Evolutionary conservation across 176 grass and related monocot species (phyloP), one percentile per base, ranked within the genome.

Genomic region (Eleusine indica): DNA sequence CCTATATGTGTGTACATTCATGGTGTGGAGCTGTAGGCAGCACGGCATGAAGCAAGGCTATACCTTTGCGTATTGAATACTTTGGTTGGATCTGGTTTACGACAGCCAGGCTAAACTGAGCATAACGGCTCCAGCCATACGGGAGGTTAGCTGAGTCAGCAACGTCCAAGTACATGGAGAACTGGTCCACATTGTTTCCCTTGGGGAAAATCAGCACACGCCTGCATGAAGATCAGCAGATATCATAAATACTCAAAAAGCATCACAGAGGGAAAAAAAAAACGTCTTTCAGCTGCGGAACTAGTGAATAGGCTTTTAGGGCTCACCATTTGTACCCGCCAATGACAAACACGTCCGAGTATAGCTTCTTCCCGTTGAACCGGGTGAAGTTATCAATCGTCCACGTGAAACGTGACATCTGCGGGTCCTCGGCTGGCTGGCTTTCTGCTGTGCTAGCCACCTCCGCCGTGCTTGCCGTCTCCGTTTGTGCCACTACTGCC

Each of bases 171-270:
- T 97, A 97, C 92, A 97, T 91, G 0, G 95, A 97, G 1, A 93
- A 86, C 63, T 94, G 86, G 42, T 98, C 95, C 75, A 94, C 90
- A 57, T 98, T 98, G 87, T 98, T 98, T 41, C 95, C 95, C 86
- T 94, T 98, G 32, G 95, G 92, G 67, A 98, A 98, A 86, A 98
- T 91, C 62, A 98, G 79, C 85, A 90, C 95, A 19, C 95, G 86
- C 95, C 95, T 98, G 85, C 66, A 57, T 68, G 46, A 80, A 49
- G 70, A n/a, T 64, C 7, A 53, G 18, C 10, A 21, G 46, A 70
- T 30, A 51, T 90, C 66, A 86, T 8, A 0, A 65, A 38, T 56
- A 76, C 15, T 71, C 46, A 43, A 57, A 57, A 75, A 71, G 39
- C 30, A 77, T 54, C 68, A 51, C 28, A 21, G 3, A 5, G 37